phyloP scores from a whole-genome alignment of 768 basidiomycete species.

The Calocybe cyanea region DNA sequence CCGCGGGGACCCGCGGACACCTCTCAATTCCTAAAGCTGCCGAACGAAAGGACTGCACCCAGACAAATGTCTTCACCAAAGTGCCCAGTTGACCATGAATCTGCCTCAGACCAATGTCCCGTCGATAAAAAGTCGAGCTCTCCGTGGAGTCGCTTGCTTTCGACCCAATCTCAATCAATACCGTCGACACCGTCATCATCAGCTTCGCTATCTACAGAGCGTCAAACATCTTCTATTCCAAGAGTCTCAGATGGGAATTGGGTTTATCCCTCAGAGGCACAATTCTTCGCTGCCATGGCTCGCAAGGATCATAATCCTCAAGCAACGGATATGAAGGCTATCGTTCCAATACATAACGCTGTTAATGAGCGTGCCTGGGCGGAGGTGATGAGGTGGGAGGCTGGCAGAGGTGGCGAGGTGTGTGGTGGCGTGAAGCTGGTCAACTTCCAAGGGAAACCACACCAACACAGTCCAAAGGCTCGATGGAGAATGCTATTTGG shows the following conservation, averaged over 20 bases:
- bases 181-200: constrained; percentile 17
- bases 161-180: constrained; percentile 18
- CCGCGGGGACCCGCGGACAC: no score
- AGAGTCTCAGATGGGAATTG: constrained; percentile 69
- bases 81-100: constrained; percentile 59
- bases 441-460: constrained; percentile 87
- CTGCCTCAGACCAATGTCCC: constrained; percentile 29
- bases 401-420: constrained; percentile 70
- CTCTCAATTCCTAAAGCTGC: no score
- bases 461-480: constrained; percentile 76
- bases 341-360: constrained; percentile 98
- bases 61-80: constrained; percentile 24
- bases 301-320: constrained; percentile 91
- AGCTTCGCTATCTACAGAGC: constrained; percentile 56
- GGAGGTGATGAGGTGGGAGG: constrained; percentile 81
- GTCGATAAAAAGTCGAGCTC: constrained; percentile 35
- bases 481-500: constrained; percentile 80
- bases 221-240: constrained; percentile 89
- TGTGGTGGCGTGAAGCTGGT: constrained; percentile 83
- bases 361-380: constrained; percentile 94
- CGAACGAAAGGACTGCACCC: no score
- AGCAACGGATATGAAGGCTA: constrained; percentile 86
- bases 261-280: constrained; percentile 98
- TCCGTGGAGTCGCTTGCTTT: constrained; percentile 41
- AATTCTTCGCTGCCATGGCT: constrained; percentile 96